Evolutionary conservation across 1,139 yeast species (phyloP), one percentile per base, ranked within the genome.

Genomic region (Yamadazyma aaseri): DNA sequence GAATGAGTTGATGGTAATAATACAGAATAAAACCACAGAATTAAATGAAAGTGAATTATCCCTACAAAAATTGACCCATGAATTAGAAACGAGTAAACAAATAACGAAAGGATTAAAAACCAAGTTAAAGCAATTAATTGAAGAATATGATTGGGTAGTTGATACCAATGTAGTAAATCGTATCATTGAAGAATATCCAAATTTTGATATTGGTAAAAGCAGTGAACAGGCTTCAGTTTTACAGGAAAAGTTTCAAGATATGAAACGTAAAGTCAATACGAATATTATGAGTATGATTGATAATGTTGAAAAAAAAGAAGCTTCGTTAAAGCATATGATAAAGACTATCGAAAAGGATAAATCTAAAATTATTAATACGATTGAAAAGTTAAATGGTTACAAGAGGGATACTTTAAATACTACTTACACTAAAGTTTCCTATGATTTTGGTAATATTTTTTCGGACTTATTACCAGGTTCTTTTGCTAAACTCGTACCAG

Each of bases 241-340:
- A 43, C 67, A 73, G 28, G 86, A 77, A 20, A 73, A 80, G 41
- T 80, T 80, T 50, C 75, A 77, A 41, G 78, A 78, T n/a, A 80
- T 90, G 85, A 83, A 78, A 62, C 72, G 90, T 40, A 85, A 81
- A 46, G 96, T 92, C 20, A 90, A 90, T 51, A 75, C 86, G 9
- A 85, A 89, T 51, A 92, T 92, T 42, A 86, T 90, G 90, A 81
- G 82, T 49, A 86, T 89, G 87, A 87, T 94, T 46, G 97, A 90
- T 50, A 86, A 83, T 45, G 95, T 89, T 14, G 97, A 90, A 55
- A 86, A 84, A 69, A 87, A 89, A 53, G 97, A 90, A 55, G 60
- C 71, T 2, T 73, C 92, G 6, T 70, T 94, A 49, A 81, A 79
- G 47, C 75, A 77, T 6, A 89, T 87, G 90, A 83, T 94, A 39